These are phyloP conservation scores for Phascolomyces articulosus DNA, from an alignment of 371 early-diverging fungal genomes.

Conservation along the genomic window DNA sequence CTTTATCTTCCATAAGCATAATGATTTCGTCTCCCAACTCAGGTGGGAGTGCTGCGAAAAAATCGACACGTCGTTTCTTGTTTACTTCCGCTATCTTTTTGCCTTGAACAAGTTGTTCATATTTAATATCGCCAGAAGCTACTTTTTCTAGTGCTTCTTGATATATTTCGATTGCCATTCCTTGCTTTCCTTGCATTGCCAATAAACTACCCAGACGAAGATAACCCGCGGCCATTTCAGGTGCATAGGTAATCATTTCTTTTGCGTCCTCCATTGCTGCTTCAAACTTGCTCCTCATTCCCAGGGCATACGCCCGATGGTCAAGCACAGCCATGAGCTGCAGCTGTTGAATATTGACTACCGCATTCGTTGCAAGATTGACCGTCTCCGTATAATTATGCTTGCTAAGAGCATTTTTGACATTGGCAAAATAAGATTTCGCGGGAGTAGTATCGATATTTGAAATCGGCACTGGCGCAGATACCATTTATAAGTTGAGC, in stretches of 20 bases:
- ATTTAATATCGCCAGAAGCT: background rate
- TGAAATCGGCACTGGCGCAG: background rate
- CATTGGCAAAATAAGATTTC: background rate
- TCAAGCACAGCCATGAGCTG: background rate
- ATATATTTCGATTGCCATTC: slow-evolving; percentile 1
- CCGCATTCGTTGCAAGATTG: background rate
- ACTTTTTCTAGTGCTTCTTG: background rate
- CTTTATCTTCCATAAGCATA: background rate
- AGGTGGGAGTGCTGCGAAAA: background rate
- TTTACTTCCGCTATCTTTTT: background rate
- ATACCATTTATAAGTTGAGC: background rate
- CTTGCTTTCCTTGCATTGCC: slow-evolving; percentile 7
- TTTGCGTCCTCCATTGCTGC: slow-evolving; percentile 4
- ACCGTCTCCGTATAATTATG: background rate
- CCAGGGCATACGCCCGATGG: background rate
- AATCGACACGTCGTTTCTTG: background rate
- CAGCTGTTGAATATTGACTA: background rate
- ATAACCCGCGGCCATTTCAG: slow-evolving; percentile 2
- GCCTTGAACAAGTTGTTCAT: background rate
- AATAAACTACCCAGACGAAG: slow-evolving; percentile 10
- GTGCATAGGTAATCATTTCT: slow-evolving; percentile 4
- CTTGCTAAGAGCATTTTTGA: background rate
- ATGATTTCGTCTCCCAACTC: slow-evolving; percentile 1
- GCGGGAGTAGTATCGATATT: background rate
- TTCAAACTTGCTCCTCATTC: background rate